Percentiles rank a stretch among this genome's conserved stretches.
Evolutionary conservation across 768 basidiomycete species (phyloP).

Genomic region (Chalciporus sphaerocephalus): DNA sequence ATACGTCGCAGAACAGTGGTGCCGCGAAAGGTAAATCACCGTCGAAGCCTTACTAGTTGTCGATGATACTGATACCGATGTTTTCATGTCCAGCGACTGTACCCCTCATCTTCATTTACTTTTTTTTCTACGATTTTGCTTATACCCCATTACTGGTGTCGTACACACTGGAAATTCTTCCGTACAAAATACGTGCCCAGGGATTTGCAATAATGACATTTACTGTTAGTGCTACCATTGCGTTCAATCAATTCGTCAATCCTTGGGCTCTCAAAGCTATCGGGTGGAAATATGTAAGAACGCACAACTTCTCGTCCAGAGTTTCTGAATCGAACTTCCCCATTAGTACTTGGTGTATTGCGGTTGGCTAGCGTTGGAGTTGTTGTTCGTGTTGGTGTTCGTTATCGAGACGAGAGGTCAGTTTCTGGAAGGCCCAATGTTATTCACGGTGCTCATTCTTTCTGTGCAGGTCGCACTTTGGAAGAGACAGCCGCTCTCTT

Average conservation of each 20-base stretch:
- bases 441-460: neutral
- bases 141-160: constrained; percentile 69
- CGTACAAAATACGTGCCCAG: constrained; percentile 74
- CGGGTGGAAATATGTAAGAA: constrained; percentile 46
- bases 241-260: constrained; percentile 79
- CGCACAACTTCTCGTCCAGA: neutral
- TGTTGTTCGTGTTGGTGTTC: constrained; percentile 51
- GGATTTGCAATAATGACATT: constrained; percentile 77
- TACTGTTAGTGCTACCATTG: constrained; percentile 57
- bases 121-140: constrained; percentile 57
- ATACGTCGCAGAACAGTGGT: constrained; percentile 22
- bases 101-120: constrained; percentile 59
- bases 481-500: constrained; percentile 74
- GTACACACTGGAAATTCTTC: constrained; percentile 74
- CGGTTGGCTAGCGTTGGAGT: constrained; percentile 60
- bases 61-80: neutral
- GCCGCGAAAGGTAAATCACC: constrained; percentile 28
- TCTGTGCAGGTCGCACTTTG: constrained; percentile 39
- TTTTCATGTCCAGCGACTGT: constrained; percentile 44
- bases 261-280: constrained; percentile 60
- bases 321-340: neutral
- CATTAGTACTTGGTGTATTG: constrained; percentile 53
- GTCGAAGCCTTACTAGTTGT: neutral
- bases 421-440: constrained; percentile 2
- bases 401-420: constrained; percentile 62